phyloP scores from a whole-genome alignment of 1,139 yeast genomes.

The Geotrichum australiense region DNA sequence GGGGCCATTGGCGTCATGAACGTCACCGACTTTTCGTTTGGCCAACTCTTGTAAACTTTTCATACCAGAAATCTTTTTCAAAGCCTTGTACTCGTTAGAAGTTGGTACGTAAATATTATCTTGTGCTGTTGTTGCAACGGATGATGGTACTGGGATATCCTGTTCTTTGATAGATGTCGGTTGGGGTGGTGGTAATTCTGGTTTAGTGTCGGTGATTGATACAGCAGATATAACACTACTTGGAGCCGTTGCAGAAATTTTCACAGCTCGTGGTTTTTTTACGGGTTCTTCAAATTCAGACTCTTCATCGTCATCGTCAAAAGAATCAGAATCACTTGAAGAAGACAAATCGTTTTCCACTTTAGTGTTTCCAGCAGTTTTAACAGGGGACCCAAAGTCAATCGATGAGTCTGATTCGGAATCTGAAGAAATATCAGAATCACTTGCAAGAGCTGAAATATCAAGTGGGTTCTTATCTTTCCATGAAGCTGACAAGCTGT shows the following conservation, averaged over 20 bases:
- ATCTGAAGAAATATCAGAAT: no score
- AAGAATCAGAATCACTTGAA: conserved; percentile 13
- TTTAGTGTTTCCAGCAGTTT: no score
- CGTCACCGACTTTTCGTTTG: conserved; percentile 10
- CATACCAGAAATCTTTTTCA: conserved; percentile 12
- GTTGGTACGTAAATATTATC: no score
- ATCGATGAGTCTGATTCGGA: no score
- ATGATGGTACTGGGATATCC: no score
- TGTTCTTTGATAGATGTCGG: no score
- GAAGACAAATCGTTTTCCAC: no score
- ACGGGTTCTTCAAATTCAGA: conserved; percentile 22
- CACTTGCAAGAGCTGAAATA: no score
- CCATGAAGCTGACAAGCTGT: no score
- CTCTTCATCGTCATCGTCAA: conserved; percentile 18
- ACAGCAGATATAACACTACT: not conserved
- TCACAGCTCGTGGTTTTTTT: conserved; percentile 21
- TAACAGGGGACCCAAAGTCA: no score
- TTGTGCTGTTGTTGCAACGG: no score
- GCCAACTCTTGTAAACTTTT: conserved; percentile 10
- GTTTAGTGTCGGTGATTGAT: not conserved
- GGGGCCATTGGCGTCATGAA: conserved; percentile 11
- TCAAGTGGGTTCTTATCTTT: no score
- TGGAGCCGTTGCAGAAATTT: conserved; percentile 18
- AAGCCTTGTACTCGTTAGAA: conserved; percentile 4
- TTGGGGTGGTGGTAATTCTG: not conserved